Evolutionary conservation across 768 basidiomycete genomes (phyloP).

Genomic region (Infundibulicybe gibba): DNA sequence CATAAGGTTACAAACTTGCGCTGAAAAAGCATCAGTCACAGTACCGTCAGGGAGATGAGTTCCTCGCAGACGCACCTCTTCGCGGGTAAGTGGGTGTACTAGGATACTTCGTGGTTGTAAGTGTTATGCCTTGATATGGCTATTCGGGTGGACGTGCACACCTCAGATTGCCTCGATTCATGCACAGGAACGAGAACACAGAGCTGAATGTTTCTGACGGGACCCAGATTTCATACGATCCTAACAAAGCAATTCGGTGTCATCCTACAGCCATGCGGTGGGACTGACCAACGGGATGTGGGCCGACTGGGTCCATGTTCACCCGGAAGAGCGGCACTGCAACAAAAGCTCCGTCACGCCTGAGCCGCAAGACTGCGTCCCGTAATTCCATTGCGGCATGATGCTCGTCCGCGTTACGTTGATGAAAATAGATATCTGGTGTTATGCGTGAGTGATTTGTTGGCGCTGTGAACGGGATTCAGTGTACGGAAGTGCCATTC

Average conservation of each 20-base stretch:
- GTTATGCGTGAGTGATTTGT: background rate
- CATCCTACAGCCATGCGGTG: background rate
- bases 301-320: slow-evolving; percentile 65
- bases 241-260: slow-evolving; percentile 26
- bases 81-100: slow-evolving; percentile 70
- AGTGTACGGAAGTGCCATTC: slow-evolving; percentile 76
- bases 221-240: slow-evolving; percentile 81
- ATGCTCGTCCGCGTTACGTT: slow-evolving; percentile 58
- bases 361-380: slow-evolving; percentile 66
- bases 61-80: slow-evolving; percentile 46
- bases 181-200: slow-evolving; percentile 73
- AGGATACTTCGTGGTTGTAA: slow-evolving; percentile 46
- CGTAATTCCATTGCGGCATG: slow-evolving; percentile 64
- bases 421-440: slow-evolving; percentile 78
- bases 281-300: slow-evolving; percentile 69
- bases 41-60: background rate
- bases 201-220: slow-evolving; percentile 70
- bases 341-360: slow-evolving; percentile 75
- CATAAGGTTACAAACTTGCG: slow-evolving; percentile 37
- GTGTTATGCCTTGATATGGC: background rate
- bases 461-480: slow-evolving; percentile 14
- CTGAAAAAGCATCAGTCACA: slow-evolving; percentile 22
- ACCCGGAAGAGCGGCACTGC: slow-evolving; percentile 75
- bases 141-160: slow-evolving; percentile 17
- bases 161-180: slow-evolving; percentile 70